Conservation (phyloP, 148 eudicot genomes). For the Rhododendron kiyosumense region DNA sequence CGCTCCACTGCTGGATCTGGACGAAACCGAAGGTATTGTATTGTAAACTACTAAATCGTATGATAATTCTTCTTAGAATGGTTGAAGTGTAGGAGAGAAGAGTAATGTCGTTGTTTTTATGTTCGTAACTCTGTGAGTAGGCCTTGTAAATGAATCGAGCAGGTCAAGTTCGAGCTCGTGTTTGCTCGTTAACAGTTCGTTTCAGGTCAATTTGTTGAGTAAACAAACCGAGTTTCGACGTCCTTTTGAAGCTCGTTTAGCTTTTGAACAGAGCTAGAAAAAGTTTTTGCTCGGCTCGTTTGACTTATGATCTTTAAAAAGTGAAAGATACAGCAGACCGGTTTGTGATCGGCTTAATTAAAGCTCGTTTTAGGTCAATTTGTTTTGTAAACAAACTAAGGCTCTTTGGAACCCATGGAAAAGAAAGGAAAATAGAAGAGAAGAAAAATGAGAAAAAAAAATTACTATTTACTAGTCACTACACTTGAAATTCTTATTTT, state of each 20-base stretch:
- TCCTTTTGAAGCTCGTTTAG: neutral
- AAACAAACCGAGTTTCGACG: neutral
- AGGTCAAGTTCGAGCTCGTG: no score
- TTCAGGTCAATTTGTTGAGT: neutral
- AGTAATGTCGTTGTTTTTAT: neutral
- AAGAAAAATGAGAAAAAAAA: no score
- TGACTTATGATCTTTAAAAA: neutral
- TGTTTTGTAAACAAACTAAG: neutral
- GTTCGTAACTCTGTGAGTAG: neutral
- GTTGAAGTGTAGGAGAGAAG: neutral
- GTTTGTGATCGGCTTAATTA: neutral
- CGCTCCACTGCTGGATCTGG: conserved; percentile 38
- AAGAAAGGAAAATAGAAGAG: no score
- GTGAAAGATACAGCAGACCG: neutral
- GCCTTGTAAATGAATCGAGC: neutral
- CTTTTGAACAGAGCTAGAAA: neutral
- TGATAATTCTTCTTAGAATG: neutral
- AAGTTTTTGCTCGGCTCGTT: neutral
- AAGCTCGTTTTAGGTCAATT: neutral
- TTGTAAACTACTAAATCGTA: neutral
- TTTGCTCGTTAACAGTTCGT: neutral
- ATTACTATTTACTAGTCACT: no score
- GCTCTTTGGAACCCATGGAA: no score
- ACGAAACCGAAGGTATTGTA: conserved; percentile 17
- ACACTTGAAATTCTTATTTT: no score